These are phyloP conservation scores for Coemansia sp. DNA, from an alignment of 192 early-diverging fungal species.

Conservation along the genomic window DNA sequence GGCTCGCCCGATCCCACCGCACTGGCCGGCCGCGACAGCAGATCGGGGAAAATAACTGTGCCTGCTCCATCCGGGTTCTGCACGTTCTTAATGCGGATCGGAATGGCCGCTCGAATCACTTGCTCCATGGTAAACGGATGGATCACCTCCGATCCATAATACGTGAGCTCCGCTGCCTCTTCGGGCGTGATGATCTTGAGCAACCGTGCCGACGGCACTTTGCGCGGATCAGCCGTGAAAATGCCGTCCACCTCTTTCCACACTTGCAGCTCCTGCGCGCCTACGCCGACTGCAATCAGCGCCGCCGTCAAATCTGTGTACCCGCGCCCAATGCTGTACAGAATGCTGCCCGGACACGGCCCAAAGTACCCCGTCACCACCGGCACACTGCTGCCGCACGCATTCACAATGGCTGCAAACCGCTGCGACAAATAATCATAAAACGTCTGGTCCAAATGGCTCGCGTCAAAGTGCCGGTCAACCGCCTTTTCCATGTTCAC, in stretches of 20 bases:
- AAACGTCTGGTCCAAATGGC: constrained; percentile 87
- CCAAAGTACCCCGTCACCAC: constrained; percentile 98
- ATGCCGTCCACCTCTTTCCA: constrained; percentile 99
- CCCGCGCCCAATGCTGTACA: constrained; percentile 91
- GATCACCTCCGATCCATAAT: constrained; percentile 94
- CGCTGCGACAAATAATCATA: constrained; percentile 86
- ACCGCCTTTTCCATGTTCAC: constrained; percentile 87
- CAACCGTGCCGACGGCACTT: constrained; percentile 81
- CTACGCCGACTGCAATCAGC: constrained; percentile 83
- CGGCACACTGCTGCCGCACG: constrained; percentile 70
- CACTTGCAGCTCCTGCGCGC: constrained; percentile 91
- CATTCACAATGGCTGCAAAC: constrained; percentile 61
- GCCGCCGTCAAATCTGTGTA: constrained; percentile 98
- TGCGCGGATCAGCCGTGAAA: constrained; percentile 98
- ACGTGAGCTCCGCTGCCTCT: constrained; percentile 97
- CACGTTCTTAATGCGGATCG: constrained; percentile 99
- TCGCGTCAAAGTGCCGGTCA: constrained; percentile 75
- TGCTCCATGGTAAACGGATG: constrained; percentile 99
- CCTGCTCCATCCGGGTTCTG: constrained; percentile 90
- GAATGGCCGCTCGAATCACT: constrained; percentile 92
- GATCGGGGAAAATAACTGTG: constrained; percentile 91
- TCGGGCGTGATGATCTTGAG: constrained; percentile 94
- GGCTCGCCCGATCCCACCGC: constrained; percentile 56
- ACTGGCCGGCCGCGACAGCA: constrained; percentile 54
- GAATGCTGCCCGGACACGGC: constrained; percentile 90